Percentiles rank a stretch among this genome's conserved stretches.
phyloP scores from a whole-genome alignment of 371 early-diverging fungal species.

The Mortierella sp. region DNA sequence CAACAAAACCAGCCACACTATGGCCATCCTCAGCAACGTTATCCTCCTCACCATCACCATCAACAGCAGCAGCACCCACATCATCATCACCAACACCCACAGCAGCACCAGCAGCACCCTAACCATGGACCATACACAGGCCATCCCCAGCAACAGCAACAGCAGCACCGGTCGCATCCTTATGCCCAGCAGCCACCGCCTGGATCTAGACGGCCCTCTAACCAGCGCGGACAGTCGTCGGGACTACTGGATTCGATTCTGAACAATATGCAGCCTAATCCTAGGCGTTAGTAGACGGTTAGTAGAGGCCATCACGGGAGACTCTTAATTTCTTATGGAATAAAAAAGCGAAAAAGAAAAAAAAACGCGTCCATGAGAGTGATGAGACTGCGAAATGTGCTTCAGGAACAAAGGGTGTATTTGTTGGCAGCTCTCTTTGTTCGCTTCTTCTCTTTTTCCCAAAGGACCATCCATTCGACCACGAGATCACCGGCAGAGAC shows the following conservation, averaged over 20 bases:
- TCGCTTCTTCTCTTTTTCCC: background rate
- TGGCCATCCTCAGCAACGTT: background rate
- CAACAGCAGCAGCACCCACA: background rate
- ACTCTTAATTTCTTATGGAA: too few species aligned
- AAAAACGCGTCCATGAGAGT: too few species aligned
- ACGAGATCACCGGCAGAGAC: background rate
- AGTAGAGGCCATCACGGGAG: background rate
- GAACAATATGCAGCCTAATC: conserved; percentile 39
- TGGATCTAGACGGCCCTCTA: conserved; percentile 9
- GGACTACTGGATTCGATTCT: conserved; percentile 34
- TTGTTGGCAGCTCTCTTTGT: background rate
- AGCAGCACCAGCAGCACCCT: conserved; percentile 6
- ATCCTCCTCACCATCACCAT: background rate
- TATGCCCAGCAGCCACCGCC: conserved; percentile 3
- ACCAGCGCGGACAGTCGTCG: conserved; percentile 15
- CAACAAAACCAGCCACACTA: conserved; percentile 14
- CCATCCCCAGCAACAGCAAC: background rate
- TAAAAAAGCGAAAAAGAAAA: too few species aligned
- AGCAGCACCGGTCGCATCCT: conserved; percentile 11
- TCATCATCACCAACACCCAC: background rate
- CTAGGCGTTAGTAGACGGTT: background rate
- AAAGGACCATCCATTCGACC: background rate
- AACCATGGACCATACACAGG: background rate
- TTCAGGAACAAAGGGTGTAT: background rate
- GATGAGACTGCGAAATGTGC: too few species aligned